Base-by-base conservation (phyloP, 2,329 filamentous ascomycete genomes). In the Colletotrichum sp. region DNA sequence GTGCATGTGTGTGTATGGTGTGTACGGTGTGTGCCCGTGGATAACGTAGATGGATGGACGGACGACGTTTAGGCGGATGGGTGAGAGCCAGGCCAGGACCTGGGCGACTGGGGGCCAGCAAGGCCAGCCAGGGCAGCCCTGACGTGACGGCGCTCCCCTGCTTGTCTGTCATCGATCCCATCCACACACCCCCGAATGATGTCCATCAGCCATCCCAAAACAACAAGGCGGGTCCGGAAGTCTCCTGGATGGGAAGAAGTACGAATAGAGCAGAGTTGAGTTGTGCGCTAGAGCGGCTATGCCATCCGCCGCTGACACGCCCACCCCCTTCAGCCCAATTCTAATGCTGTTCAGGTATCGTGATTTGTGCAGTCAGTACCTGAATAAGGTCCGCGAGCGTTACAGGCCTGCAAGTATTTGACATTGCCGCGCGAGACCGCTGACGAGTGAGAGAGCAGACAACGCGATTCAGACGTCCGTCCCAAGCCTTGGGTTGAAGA, bases 211-310 rank as follows among this genome's bases (percentile, higher is more conserved):
- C 71, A 70, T 61, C 71, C 66, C 66, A 67, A 66, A 76, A 76
- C 65, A 65, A 65, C 10, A 34, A 66, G 66, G 66, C 58, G 73
- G 73, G 61, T 38, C 73, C 65, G 34, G 65, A 74, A 60, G 73
- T 60, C 58, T 69, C 70, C 70, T 76, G 62, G 67, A 60, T 64
- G 26, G 58, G 28, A 72, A 36, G 70, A 38, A 36, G 38, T 18
- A 34, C 26, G 30, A 66, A 36, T 36, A 60, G 43, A 76, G 60
- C 58, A 36, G 32, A 56, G 68, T 66, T 52, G 67, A 62, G 24
- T 67, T 71, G 72, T 75, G 72, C 72, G 62, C 71, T 76, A 71
- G 56, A 75, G 72, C 75, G 75, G 72, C 75, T 75, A 71, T 64
- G 72, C 43, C 64, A 71, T 67, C 66, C 75, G 67, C 73, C 68